Base-by-base conservation (phyloP, 148 eudicot species). In the Fagopyrum esculentum region DNA sequence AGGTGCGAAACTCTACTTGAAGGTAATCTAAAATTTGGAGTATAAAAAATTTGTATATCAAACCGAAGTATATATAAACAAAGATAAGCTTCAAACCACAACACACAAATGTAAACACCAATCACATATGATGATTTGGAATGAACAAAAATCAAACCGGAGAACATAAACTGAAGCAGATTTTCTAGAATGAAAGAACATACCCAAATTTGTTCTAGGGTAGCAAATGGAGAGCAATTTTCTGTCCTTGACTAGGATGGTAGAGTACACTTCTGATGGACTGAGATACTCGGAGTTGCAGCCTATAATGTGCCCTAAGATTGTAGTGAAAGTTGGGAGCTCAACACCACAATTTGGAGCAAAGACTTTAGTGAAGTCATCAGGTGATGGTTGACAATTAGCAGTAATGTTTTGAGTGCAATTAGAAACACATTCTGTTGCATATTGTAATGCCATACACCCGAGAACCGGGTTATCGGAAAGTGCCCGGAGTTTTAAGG, bases 311-410 rank as follows among this genome's bases (percentile, higher is more conserved):
- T 73, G 80, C 59, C 89, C 88, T 1, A 93, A 83, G 47, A 89
- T 82, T 12, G 86, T 82, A 72, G 82, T 81, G 15, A 91, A 80
- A 26, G 97, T 91, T 15, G 93, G 93, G 7, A 91, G 91, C 45
- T 91, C 97, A 15, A 89, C 89, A 0, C 93, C 97, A 75, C 93
- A 91, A 47, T 89, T 82, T 46, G 93, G 91, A 64, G 93, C 97
- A 52, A 89, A 91, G 47, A 91, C 81, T 81, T 91, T 84, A 0
- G 87, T 86, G 82, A 89, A 87, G 73, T 91, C 88, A 2, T 80
- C 85, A 79, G 81, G 88, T 12, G 77, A 76, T 11, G 87, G 93
- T 15, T 80, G 86, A 76, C 93, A 91, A 48, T 70, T 84, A 11
- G 87, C 40, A 16, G 83, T 81, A 76, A 85, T 87, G 86, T 81